These are phyloP conservation scores for Starmerella floricola DNA, from an alignment of 805 yeast genomes.

Conservation along the genomic window DNA sequence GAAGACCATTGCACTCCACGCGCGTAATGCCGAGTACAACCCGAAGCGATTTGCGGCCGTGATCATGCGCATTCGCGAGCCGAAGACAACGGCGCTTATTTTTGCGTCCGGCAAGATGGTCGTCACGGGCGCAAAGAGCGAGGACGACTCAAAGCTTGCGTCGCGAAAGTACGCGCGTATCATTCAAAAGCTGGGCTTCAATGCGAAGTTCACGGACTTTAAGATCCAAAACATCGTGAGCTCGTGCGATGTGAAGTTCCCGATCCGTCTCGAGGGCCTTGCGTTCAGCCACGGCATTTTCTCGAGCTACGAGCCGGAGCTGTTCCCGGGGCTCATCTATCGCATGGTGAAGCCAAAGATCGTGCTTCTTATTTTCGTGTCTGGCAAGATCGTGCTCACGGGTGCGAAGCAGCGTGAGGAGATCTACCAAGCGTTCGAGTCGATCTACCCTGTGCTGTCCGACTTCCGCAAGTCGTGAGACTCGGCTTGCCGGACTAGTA, in stretches of 20 bases:
- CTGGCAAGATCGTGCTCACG: slow-evolving; percentile 93
- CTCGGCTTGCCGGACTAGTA: too few species aligned
- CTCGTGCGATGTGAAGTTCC: slow-evolving; percentile 96
- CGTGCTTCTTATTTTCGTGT: slow-evolving; percentile 86
- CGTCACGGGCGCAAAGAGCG: slow-evolving; percentile 97
- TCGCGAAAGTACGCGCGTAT: slow-evolving; percentile 96
- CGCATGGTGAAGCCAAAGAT: slow-evolving; percentile 99
- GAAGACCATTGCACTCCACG: slow-evolving; percentile 94
- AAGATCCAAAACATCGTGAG: slow-evolving; percentile 98
- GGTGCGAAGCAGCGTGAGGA: slow-evolving; percentile 99
- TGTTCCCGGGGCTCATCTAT: slow-evolving; percentile 95
- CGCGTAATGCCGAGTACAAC: slow-evolving; percentile 97
- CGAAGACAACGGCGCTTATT: slow-evolving; percentile 93
- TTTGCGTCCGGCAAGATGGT: slow-evolving; percentile 99
- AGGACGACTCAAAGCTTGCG: slow-evolving; percentile 96
- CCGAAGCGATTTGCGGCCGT: slow-evolving; percentile 97
- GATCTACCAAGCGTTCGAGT: slow-evolving; percentile 95
- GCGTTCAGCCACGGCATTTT: slow-evolving; percentile 98
- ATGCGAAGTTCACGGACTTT: slow-evolving; percentile 95
- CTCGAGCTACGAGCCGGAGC: slow-evolving; percentile 95
- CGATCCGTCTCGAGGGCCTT: slow-evolving; percentile 90
- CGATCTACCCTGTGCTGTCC: slow-evolving; percentile 94
- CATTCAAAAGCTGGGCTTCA: slow-evolving; percentile 93
- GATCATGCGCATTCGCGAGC: slow-evolving; percentile 97
- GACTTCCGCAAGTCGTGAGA: slow-evolving; percentile 79